These are phyloP conservation scores for Dioszegia hungarica DNA, from an alignment of 768 basidiomycete genomes.

Conservation along the genomic window DNA sequence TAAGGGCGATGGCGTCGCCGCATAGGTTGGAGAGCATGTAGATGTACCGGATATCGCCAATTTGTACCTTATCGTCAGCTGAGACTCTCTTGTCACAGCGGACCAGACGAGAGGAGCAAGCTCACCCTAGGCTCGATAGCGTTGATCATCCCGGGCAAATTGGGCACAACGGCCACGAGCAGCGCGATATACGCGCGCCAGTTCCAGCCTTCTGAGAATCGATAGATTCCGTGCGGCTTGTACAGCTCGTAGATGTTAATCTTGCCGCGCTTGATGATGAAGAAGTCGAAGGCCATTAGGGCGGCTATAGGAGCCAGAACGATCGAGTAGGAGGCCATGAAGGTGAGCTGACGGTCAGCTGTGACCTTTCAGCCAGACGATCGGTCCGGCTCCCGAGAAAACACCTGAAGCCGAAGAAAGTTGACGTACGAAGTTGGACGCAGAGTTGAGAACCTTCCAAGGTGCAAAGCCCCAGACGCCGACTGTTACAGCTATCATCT, in stretches of 20 bases:
- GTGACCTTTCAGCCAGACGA: background rate
- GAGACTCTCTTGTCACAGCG: slow-evolving; percentile 21
- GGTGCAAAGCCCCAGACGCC: slow-evolving; percentile 35
- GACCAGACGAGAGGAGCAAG: too few relatives aligned
- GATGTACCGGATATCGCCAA: slow-evolving; percentile 20
- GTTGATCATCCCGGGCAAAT: slow-evolving; percentile 41
- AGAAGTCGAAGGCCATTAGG: slow-evolving; percentile 34
- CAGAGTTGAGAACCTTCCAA: slow-evolving; percentile 36
- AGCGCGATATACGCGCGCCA: slow-evolving; percentile 36
- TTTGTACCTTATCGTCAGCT: slow-evolving; percentile 12
- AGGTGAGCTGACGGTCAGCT: slow-evolving; percentile 19
- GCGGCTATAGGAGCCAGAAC: slow-evolving; percentile 41
- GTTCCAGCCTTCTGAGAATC: slow-evolving; percentile 40
- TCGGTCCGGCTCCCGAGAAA: too few relatives aligned
- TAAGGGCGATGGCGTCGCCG: slow-evolving; percentile 17
- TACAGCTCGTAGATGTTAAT: slow-evolving; percentile 37
- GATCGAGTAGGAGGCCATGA: slow-evolving; percentile 39
- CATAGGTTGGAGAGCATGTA: slow-evolving; percentile 8
- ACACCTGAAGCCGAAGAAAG: too few relatives aligned
- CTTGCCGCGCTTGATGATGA: slow-evolving; percentile 23
- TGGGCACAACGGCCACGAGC: slow-evolving; percentile 33
- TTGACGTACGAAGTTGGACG: slow-evolving; percentile 23
- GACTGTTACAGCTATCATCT: slow-evolving; percentile 33
- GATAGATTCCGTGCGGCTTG: slow-evolving; percentile 33
- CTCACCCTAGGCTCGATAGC: slow-evolving; percentile 25